Conservation (phyloP, 352 stramenopile genomes). For the Globisporangium canariense region DNA sequence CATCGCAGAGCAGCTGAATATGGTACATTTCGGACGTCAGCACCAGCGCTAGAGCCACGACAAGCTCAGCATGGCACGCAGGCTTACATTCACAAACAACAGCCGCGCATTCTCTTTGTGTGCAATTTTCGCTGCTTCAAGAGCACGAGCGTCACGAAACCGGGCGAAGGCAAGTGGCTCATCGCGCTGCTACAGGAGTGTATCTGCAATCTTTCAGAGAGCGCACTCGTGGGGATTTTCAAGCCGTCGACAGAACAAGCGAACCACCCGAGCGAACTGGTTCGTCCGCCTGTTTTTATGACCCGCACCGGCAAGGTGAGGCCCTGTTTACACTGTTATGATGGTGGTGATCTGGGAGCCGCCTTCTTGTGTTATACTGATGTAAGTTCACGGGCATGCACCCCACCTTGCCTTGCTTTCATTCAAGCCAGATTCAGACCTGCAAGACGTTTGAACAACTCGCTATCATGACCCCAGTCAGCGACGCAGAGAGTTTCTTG, state of each 20-base stretch:
- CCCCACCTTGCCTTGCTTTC: not conserved
- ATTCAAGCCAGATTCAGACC: slow-evolving; percentile 3
- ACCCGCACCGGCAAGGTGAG: slow-evolving; percentile 16
- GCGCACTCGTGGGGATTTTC: slow-evolving; percentile 7
- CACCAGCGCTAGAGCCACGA: too few species aligned
- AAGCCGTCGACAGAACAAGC: not conserved
- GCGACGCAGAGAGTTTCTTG: not conserved
- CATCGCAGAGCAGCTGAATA: not conserved
- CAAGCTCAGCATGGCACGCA: not conserved
- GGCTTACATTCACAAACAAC: not conserved
- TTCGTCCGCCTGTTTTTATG: not conserved
- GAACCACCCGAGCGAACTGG: not conserved
- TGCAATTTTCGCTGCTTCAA: slow-evolving; percentile 32
- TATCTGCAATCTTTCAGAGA: slow-evolving; percentile 10
- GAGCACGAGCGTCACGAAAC: slow-evolving; percentile 22
- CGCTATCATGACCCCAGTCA: not conserved
- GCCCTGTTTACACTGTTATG: not conserved
- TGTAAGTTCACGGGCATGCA: not conserved
- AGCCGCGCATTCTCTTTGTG: slow-evolving; percentile 23
- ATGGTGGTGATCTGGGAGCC: too few species aligned
- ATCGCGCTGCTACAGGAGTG: slow-evolving; percentile 18
- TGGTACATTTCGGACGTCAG: not conserved
- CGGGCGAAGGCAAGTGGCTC: slow-evolving; percentile 15
- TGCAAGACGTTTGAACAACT: slow-evolving; percentile 20
- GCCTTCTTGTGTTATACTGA: too few species aligned